Evolutionary conservation across 352 stramenopile genomes (phyloP), one percentile per base, ranked within the genome.

Genomic region (Globisporangium cederbergense): DNA sequence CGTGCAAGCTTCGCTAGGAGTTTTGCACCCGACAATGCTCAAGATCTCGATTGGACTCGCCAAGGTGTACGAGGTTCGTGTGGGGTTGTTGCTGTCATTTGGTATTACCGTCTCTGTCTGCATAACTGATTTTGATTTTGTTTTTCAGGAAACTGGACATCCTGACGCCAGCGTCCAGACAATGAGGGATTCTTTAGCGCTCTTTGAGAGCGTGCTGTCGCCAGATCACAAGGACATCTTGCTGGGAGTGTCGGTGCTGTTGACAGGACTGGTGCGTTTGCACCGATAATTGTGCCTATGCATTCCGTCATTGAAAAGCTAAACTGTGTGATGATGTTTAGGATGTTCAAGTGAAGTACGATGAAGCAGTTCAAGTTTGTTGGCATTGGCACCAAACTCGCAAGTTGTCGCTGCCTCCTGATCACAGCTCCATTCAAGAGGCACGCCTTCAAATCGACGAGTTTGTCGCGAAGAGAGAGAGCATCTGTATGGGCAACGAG

Each of bases 21-120:
- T 69, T 50, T 30, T 74, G 32, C 80, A 90, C 55, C 77, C 80
- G 9, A 79, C 79, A 4, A 79, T 86, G 65, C 63, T 91, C 36
- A 86, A 89, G 56, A 71, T 91, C 28, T 60, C 77, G 8, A 75
- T 86, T 8, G 69, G 64, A 8, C 70, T 79, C 9, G 78, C 75
- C 1, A 70, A 63, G 32, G 67, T 82, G 42, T 59, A 58, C 6
- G 64, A 75, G 64, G 76, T 81, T 65, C 10, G 25, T 30, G n/a
- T 49, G 14, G 18, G 16, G 1, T 16, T 43, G 18, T 16, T 57
- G 25, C 36, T 16, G 9, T 4, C 9, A 11, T 10, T 18, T 57
- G 30, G 25, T 20, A 18, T 43, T 57, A 9, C 8, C 9, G n/a
- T 57, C 28, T 43, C 28, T 10, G 8, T 57, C 28, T 16, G 16